Evolutionary conservation across 306 rosid genomes (phyloP).

Genomic region (Citrullus amarus): DNA sequence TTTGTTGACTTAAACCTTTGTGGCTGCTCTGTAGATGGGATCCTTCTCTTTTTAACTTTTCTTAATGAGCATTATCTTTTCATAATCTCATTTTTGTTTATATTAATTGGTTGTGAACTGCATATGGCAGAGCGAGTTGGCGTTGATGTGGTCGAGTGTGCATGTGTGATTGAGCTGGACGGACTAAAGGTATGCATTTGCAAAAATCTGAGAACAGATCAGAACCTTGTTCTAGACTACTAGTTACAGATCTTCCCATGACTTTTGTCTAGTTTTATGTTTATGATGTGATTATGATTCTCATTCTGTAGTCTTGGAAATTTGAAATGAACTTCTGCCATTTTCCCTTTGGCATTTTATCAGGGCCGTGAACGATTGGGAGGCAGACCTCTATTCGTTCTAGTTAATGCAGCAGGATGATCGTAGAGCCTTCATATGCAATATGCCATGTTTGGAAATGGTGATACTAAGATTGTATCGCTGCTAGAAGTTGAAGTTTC

Average conservation of each 20-base stretch:
- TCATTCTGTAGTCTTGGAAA: neutral
- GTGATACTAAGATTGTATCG: neutral
- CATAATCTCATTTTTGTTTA: neutral
- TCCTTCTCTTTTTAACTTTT: neutral
- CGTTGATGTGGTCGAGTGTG: slow-evolving; percentile 75
- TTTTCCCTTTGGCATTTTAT: slow-evolving; percentile 14
- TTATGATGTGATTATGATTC: neutral
- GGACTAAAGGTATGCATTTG: slow-evolving; percentile 57
- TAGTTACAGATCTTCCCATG: neutral
- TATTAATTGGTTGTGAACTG: neutral
- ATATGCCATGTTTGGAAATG: slow-evolving; percentile 6
- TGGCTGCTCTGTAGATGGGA: neutral
- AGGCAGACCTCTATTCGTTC: slow-evolving; percentile 58
- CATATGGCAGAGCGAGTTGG: slow-evolving; percentile 71
- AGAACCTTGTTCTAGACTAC: neutral
- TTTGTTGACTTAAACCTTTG: neutral
- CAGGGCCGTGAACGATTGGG: slow-evolving; percentile 82
- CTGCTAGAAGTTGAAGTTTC: slow-evolving; percentile 10
- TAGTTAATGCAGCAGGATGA: slow-evolving; percentile 41
- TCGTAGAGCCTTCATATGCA: slow-evolving; percentile 18
- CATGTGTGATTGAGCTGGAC: slow-evolving; percentile 81
- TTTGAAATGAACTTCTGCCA: neutral
- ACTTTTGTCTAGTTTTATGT: neutral
- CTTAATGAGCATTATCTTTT: neutral
- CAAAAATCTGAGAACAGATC: neutral